Evolutionary conservation across 441 rosid species (phyloP).

Genomic region (Gossypium armourianum): DNA sequence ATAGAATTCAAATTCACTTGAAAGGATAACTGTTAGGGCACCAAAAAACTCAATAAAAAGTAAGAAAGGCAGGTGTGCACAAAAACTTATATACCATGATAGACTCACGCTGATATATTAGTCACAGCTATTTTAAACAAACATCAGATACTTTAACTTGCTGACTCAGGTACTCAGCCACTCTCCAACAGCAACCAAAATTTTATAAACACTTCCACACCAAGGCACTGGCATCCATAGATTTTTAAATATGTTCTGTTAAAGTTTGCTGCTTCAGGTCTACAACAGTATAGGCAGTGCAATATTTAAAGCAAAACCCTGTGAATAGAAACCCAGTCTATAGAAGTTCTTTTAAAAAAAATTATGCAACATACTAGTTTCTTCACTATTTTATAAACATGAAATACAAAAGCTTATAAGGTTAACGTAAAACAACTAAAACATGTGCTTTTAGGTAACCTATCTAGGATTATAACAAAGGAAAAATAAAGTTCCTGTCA

Average conservation of each 20-base stretch:
- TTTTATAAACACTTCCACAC: not conserved
- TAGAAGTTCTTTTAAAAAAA: not conserved
- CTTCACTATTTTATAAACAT: not conserved
- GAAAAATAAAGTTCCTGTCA: not conserved
- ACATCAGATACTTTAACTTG: not conserved
- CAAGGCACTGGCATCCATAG: not conserved
- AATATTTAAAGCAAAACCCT: not conserved
- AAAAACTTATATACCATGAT: not conserved
- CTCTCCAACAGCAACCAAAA: conserved; percentile 1
- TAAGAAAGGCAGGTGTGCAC: not conserved
- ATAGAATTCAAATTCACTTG: not conserved
- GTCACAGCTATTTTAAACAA: not conserved
- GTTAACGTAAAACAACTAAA: not conserved
- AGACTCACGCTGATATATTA: not conserved
- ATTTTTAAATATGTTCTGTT: not conserved
- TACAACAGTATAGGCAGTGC: not conserved
- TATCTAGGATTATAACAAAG: not conserved
- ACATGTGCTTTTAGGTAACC: not conserved
- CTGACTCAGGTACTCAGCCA: not conserved
- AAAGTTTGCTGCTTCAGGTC: not conserved
- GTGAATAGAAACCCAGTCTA: not conserved
- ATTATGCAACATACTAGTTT: not conserved
- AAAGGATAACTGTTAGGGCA: not conserved
- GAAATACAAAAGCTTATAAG: not conserved
- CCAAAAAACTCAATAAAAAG: not conserved